Evolutionary conservation across 768 basidiomycete species (phyloP).

Genomic region (Rhodotorula taiwanensis): DNA sequence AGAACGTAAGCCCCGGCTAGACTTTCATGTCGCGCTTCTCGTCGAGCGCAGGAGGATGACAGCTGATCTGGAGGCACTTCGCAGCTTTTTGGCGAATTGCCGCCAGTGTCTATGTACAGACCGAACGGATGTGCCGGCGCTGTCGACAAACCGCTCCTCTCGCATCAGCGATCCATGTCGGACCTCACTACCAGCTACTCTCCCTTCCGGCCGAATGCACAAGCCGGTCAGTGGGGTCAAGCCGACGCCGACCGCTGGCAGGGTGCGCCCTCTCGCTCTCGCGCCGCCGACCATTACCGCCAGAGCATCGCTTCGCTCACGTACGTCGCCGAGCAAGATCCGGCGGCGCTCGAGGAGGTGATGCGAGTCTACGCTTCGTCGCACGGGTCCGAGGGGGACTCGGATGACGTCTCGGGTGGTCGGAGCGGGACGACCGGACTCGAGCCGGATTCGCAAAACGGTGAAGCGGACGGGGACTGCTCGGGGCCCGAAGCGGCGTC

Average conservation of each 20-base stretch:
- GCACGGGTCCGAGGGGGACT: neutral
- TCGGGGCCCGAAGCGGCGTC: neutral
- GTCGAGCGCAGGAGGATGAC: no score
- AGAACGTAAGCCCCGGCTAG: conserved; percentile 25
- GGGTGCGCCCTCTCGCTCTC: neutral
- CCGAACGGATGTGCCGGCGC: no score
- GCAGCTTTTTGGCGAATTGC: conserved; percentile 31
- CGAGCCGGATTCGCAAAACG: neutral
- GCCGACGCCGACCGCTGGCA: neutral
- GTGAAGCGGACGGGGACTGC: neutral
- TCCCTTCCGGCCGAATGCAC: neutral
- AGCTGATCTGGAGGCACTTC: neutral
- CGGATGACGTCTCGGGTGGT: no score
- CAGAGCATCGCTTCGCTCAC: conserved; percentile 18
- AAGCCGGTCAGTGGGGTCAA: neutral
- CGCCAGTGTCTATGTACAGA: conserved; percentile 14
- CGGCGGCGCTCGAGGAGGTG: conserved; percentile 23
- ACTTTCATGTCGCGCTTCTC: no score
- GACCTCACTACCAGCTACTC: neutral
- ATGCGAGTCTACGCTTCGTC: conserved; percentile 9
- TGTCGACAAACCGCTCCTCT: no score
- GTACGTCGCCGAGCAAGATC: conserved; percentile 27
- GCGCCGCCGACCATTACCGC: conserved; percentile 10
- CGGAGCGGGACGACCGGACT: neutral
- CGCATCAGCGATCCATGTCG: conserved; percentile 1